Evolutionary conservation across 2,329 filamentous ascomycete species (phyloP).

Genomic region (Kalaharituber pfeilii): DNA sequence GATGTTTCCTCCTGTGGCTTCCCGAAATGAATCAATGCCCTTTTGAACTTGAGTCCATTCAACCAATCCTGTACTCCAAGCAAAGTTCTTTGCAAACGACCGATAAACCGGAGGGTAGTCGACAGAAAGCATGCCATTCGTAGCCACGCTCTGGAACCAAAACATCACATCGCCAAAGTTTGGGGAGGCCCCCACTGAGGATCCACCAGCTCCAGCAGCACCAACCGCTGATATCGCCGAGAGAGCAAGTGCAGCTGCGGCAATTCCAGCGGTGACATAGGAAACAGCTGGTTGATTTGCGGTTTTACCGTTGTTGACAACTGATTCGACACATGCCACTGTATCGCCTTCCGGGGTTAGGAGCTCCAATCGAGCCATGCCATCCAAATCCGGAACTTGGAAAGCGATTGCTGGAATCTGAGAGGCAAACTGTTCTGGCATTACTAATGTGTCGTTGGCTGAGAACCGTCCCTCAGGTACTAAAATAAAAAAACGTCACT

Average conservation of each 20-base stretch:
- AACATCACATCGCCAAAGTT: constrained; percentile 70
- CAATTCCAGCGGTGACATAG: constrained; percentile 68
- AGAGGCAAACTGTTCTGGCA: constrained; percentile 52
- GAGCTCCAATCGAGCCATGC: constrained; percentile 62
- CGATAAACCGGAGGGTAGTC: constrained; percentile 73
- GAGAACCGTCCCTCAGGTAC: constrained; percentile 59
- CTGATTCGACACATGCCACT: constrained; percentile 67
- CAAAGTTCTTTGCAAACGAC: constrained; percentile 85
- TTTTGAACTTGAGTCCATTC: constrained; percentile 65
- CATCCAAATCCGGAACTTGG: constrained; percentile 74
- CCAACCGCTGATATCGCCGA: constrained; percentile 54
- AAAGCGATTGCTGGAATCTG: constrained; percentile 82
- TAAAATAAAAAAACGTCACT: constrained; percentile 24
- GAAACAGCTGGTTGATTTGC: constrained; percentile 56
- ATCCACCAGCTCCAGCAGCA: constrained; percentile 40
- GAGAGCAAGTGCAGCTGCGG: constrained; percentile 62
- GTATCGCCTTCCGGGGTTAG: constrained; percentile 41
- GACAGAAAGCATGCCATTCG: constrained; percentile 92
- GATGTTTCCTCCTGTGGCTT: constrained; percentile 67
- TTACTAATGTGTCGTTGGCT: constrained; percentile 51
- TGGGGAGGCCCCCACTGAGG: constrained; percentile 52
- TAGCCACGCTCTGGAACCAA: constrained; percentile 85
- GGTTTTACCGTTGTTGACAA: constrained; percentile 76
- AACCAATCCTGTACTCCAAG: constrained; percentile 70
- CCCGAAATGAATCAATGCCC: constrained; percentile 70